A percentile compares a stretch with the other conserved stretches of the same genome.
Conservation (phyloP, 73 alveolate genomes). For the Tetrahymena elliotti region DNA sequence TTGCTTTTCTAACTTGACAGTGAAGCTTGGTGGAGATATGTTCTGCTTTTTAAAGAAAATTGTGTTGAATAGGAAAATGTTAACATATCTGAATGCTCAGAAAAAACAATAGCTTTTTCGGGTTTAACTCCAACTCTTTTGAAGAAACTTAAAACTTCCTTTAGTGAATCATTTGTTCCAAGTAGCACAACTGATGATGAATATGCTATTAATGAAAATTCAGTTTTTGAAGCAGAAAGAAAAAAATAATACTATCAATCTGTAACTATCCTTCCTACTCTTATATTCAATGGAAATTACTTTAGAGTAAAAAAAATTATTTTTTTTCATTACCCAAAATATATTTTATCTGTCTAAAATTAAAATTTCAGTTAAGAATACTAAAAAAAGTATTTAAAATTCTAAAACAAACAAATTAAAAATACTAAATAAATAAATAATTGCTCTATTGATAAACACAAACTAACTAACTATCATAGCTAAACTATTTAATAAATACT, state of each 20-base stretch:
- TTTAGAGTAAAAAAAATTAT: background rate
- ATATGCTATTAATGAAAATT: background rate
- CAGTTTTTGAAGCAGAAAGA: background rate
- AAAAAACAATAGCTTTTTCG: background rate
- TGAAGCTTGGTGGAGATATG: background rate
- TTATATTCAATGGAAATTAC: background rate
- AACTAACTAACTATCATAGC: no score
- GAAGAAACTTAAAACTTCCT: background rate
- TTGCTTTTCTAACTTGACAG: background rate
- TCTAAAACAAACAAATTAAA: no score
- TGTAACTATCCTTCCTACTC: background rate
- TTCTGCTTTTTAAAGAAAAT: background rate
- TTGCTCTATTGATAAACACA: no score
- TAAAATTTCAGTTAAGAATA: no score
- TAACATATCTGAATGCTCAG: background rate
- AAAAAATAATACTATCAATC: background rate
- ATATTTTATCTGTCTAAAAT: no score
- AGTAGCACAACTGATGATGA: background rate
- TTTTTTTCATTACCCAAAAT: background rate
- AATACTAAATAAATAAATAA: no score
- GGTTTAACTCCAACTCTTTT: background rate
- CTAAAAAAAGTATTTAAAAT: no score
- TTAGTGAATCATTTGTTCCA: background rate
- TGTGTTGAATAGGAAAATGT: background rate
- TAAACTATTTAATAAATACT: no score